These are phyloP conservation scores for Chaetomiaceae sp. DNA, from an alignment of 2,329 filamentous ascomycete genomes.

Conservation along the genomic window DNA sequence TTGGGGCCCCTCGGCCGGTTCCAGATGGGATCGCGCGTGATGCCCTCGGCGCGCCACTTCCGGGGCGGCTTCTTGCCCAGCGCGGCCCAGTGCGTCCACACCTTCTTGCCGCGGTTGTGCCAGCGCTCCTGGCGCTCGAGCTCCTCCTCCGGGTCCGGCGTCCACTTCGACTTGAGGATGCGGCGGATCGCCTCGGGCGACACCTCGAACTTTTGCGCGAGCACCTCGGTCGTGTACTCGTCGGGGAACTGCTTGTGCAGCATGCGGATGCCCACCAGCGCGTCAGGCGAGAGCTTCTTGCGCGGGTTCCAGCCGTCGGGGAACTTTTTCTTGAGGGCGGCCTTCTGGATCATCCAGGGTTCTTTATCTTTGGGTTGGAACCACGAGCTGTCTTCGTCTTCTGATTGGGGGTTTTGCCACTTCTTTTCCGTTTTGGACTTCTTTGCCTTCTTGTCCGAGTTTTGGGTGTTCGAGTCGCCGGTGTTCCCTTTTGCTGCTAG, in stretches of 20 bases:
- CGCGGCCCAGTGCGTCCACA: slow-evolving; percentile 58
- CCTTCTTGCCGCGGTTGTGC: slow-evolving; percentile 55
- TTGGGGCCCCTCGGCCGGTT: slow-evolving; percentile 17
- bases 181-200: slow-evolving; percentile 81
- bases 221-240: slow-evolving; percentile 66
- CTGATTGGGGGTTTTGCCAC: neutral
- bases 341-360: slow-evolving; percentile 74
- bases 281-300: slow-evolving; percentile 87
- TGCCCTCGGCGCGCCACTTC: slow-evolving; percentile 55
- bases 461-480: neutral
- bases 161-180: slow-evolving; percentile 78
- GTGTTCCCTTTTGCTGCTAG: neutral
- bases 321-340: slow-evolving; percentile 71
- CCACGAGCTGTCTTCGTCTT: neutral
- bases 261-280: slow-evolving; percentile 81
- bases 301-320: slow-evolving; percentile 74
- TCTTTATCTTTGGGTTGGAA: slow-evolving; percentile 24
- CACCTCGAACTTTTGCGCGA: slow-evolving; percentile 78
- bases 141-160: slow-evolving; percentile 54
- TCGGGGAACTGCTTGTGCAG: slow-evolving; percentile 74
- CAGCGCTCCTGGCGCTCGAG: slow-evolving; percentile 55
- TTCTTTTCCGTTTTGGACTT: neutral
- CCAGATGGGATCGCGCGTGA: slow-evolving; percentile 40
- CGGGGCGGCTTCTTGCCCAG: slow-evolving; percentile 58
- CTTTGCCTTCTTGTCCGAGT: neutral